phyloP scores from a whole-genome alignment of 2,329 filamentous ascomycete genomes.

The Botryotinia narcissicola region DNA sequence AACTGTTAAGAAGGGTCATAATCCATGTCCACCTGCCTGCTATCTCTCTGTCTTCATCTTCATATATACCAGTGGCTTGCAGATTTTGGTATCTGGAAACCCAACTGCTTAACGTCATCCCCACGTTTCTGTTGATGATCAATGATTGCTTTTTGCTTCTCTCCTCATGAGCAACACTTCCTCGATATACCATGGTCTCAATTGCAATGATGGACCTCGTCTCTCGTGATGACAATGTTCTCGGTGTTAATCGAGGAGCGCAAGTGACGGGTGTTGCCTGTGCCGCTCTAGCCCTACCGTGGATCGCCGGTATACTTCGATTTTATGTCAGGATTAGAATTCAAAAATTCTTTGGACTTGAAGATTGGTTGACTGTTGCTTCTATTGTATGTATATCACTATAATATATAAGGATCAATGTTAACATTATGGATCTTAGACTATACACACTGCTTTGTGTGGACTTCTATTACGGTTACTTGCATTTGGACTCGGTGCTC shows the following conservation, averaged over 20 bases:
- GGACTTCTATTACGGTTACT: conserved; percentile 30
- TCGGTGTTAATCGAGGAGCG: conserved; percentile 27
- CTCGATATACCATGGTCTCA: not conserved
- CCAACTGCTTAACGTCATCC: not conserved
- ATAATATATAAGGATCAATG: not conserved
- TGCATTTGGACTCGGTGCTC: conserved; percentile 34
- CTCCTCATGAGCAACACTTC: conserved; percentile 1
- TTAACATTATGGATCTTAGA: conserved; percentile 22
- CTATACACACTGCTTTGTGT: conserved; percentile 33
- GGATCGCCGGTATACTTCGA: conserved; percentile 35
- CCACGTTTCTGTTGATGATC: not conserved
- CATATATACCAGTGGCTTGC: not conserved
- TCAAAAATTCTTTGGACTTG: conserved; percentile 35
- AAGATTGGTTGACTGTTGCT: conserved; percentile 37
- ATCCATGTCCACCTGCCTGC: not conserved
- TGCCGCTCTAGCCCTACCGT: conserved; percentile 41
- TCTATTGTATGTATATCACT: conserved; percentile 28
- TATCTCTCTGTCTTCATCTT: not conserved
- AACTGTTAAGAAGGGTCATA: not conserved
- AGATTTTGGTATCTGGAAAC: not conserved
- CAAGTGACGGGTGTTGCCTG: conserved; percentile 37
- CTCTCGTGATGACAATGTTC: not conserved
- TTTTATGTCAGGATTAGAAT: conserved; percentile 35
- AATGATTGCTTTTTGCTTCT: not conserved
- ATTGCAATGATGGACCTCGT: not conserved